Evolutionary conservation across 352 stramenopile species (phyloP), one percentile per base, ranked within the genome.

Genomic region (Achlya hypogyna): DNA sequence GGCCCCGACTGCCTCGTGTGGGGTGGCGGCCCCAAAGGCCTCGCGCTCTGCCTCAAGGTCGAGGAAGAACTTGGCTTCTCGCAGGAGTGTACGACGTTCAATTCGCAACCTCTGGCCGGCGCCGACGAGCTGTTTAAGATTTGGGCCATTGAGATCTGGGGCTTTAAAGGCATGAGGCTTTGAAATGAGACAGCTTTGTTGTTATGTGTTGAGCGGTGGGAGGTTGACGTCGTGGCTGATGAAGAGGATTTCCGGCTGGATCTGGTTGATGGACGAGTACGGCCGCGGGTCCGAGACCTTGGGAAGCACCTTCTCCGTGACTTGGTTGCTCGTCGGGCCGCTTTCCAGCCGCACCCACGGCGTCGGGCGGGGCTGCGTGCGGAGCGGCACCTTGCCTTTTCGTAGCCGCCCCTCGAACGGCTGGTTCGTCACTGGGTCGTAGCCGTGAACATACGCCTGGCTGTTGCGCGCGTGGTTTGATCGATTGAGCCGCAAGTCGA

Each of bases 1-100:
- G 74, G 74, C 1, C 74, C 63, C 25, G 74, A 88, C 22, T 71
- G 79, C 0, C 69, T 91, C 25, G 84, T 91, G 47, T 73, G 89
- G 40, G 83, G 83, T 20, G 81, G 83, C 4, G 83, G 83, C 51
- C 81, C 75, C 31, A 81, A 81, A 49, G 83, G 83, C 9, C 87
- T 89, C 23, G 81, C 83, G 29, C 54, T 91, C 25, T 89, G 81
- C 35, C 63, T 91, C 0, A 77, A 91, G 51, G 67, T 89, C 42
- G 83, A 91, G 53, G 83, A 89, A n/a, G 70, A 77, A 40, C 79
- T 81, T 18, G 83, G 83, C 0, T 91, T 91, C 53, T 80, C 81
- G 14, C 73, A 83, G 35, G 63, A 71, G 6, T 89, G 83, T 59
- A 74, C 76, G 0, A 91, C 81, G 6, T 91, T 89, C 38, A 75